Evolutionary conservation across 345 rosid species (phyloP), one percentile per base, ranked within the genome.

Genomic region (Rhodamnia argentea): DNA sequence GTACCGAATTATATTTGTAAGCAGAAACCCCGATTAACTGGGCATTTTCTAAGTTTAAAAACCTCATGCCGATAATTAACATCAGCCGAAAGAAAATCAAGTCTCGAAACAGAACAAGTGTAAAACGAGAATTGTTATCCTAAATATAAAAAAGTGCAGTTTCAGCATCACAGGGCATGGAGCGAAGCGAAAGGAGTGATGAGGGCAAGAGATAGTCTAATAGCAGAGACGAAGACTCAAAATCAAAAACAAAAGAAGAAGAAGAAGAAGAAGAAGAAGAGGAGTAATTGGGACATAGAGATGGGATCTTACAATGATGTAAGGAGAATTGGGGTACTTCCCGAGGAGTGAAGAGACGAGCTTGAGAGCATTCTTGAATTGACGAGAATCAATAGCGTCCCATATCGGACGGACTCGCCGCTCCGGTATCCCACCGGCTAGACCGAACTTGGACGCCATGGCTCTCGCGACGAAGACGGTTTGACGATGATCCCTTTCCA

Each of bases 351-450:
- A 12, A 86, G 96, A 53, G 75, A 95, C 91, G 56, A 84, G 95
- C 91, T 95, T 97, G 87, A 97, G 99, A 86, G 99, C 99, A 78
- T 90, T 96, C 90, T 96, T 97, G 90, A 92, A 97, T 90, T 97
- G 99, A 15, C 99, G 98, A 53, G 99, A 95, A 89, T 97, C 99
- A 84, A 97, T 92, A 47, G 99, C 98, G 87, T 97, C 99, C 99
- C 99, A 95, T 62, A 97, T 92, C 47, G 98, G 98, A 51, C 99
- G 96, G 59, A 97, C 96, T 58, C 98, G 95, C 29, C 99, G 98
- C 95, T 97, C 99, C 92, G 99, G 99, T 54, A 97, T 94, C 81
- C 99, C 99, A 44, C 98, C 99, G 51, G 99, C 98, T 54, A 94
- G 88, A 3, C 98, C 99, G 88, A 95, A 93, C 91, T 95, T 97